A percentile compares a stretch with the other conserved stretches of the same genome.
These are phyloP conservation scores for Zygoascus sp. DNA, from an alignment of 1,139 yeast genomes.

Conservation along the genomic window DNA sequence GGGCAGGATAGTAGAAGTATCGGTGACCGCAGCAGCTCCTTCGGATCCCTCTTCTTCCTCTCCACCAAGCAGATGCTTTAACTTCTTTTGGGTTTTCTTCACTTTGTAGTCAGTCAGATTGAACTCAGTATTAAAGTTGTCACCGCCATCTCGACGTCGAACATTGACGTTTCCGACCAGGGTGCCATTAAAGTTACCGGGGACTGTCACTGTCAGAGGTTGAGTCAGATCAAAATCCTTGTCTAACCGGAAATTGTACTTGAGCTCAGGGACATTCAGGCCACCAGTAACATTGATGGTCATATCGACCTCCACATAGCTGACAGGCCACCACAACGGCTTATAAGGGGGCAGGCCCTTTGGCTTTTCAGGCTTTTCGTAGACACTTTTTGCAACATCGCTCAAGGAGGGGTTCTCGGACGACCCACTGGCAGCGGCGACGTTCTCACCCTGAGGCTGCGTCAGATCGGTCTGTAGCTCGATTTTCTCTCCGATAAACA, in stretches of 20 bases:
- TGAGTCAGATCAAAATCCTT: constrained; percentile 7
- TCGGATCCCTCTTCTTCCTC: constrained; percentile 20
- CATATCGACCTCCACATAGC: constrained; percentile 10
- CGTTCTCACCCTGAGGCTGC: too few relatives aligned
- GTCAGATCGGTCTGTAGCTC: constrained; percentile 6
- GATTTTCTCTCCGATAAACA: constrained; percentile 1
- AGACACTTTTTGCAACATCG: constrained; percentile 3
- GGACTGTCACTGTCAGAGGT: constrained; percentile 7
- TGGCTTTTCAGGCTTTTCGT: constrained; percentile 3
- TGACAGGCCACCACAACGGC: constrained; percentile 12
- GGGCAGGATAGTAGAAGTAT: constrained; percentile 25
- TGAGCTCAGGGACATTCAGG: constrained; percentile 1
- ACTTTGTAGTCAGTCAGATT: constrained; percentile 11
- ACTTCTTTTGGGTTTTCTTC: constrained; percentile 29
- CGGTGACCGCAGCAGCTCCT: constrained; percentile 16
- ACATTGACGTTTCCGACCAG: constrained; percentile 7
- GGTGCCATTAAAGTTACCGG: constrained; percentile 11
- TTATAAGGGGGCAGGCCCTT: constrained; percentile 10
- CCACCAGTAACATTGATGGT: constrained; percentile 6
- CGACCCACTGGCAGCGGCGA: neutral
- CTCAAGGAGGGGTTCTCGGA: constrained; percentile 1
- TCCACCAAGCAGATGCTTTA: constrained; percentile 28
- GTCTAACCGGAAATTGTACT: constrained; percentile 7
- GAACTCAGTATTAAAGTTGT: constrained; percentile 1
- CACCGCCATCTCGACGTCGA: constrained; percentile 9